Conservation (phyloP, 2,329 filamentous ascomycete genomes). For the Fusarium redolens region DNA sequence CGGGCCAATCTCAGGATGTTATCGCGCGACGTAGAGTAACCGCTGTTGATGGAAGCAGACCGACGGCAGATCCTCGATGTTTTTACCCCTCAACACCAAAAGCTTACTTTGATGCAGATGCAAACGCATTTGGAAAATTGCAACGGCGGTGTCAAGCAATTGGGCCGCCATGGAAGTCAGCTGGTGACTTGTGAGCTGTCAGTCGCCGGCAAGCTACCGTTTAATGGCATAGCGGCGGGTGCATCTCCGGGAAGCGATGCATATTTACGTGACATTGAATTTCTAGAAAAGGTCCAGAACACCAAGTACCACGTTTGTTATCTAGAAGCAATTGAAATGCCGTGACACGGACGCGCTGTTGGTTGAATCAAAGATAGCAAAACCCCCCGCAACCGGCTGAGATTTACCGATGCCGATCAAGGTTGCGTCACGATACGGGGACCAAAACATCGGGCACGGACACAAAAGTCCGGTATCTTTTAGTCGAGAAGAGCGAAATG, state of each 20-base stretch:
- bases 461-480: conserved; percentile 25
- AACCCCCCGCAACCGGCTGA: conserved; percentile 18
- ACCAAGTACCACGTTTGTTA: background rate
- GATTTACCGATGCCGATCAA: conserved; percentile 28
- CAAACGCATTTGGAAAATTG: background rate
- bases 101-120: accelerated
- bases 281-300: conserved; percentile 8
- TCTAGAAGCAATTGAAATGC: conserved; percentile 1
- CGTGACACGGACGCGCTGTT: background rate
- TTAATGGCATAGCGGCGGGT: background rate
- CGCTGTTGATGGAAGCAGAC: background rate
- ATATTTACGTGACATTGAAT: background rate
- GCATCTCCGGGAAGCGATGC: background rate
- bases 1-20: background rate
- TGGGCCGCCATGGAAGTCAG: background rate
- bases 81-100: background rate
- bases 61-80: background rate
- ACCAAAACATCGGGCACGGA: conserved; percentile 18
- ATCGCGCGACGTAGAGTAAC: background rate
- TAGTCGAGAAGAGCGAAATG: background rate
- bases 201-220: background rate
- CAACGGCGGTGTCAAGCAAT: background rate
- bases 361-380: conserved; percentile 10
- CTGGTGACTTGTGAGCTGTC: background rate
- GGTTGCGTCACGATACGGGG: conserved; percentile 30